phyloP scores from a whole-genome alignment of 345 rosid species.

The Excoecaria cochinchinensis region DNA sequence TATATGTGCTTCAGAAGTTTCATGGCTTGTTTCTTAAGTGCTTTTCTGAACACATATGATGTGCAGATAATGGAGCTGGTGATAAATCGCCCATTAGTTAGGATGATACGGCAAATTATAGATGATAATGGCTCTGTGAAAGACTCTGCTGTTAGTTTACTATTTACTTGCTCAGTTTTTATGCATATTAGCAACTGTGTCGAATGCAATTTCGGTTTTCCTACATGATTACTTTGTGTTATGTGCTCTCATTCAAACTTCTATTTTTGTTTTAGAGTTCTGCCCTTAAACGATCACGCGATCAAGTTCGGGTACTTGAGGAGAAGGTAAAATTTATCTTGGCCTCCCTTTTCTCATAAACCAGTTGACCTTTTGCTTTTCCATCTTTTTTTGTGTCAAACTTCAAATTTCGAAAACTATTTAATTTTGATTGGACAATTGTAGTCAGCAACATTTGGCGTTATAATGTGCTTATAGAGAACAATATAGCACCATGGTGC shows the following conservation, averaged over 20 bases:
- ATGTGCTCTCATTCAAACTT: constrained; percentile 16
- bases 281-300: constrained; percentile 63
- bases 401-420: neutral
- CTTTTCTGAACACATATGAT: neutral
- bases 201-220: neutral
- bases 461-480: neutral
- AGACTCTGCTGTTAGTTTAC: constrained; percentile 77
- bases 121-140: constrained; percentile 79
- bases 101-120: constrained; percentile 57
- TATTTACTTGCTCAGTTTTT: neutral
- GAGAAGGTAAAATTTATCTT: constrained; percentile 48
- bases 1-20: neutral
- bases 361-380: neutral
- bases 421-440: neutral
- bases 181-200: neutral
- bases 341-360: neutral
- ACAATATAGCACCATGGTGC: neutral
- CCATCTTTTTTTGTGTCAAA: neutral
- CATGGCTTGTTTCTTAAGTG: constrained; percentile 5
- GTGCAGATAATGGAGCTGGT: constrained; percentile 63
- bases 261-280: constrained; percentile 57
- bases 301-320: constrained; percentile 62
- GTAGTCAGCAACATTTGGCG: neutral
- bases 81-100: constrained; percentile 50
- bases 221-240: neutral